phyloP scores from a whole-genome alignment of 768 basidiomycete species.

The Rhodosporidiobolus sp. region DNA sequence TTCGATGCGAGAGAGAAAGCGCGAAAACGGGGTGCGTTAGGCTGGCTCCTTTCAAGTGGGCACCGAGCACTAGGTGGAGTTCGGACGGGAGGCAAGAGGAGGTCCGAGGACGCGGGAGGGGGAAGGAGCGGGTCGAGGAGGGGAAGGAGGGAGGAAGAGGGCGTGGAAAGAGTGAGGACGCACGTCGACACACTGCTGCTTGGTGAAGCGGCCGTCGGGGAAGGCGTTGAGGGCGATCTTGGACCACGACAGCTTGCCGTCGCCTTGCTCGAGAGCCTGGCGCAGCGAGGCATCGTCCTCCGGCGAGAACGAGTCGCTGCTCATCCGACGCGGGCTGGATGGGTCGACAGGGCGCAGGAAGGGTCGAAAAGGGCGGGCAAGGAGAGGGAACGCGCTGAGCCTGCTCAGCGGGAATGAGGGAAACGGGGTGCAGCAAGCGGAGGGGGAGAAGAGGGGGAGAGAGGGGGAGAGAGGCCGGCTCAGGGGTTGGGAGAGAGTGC shows the following conservation, averaged over 20 bases:
- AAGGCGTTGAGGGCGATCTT: slow-evolving; percentile 33
- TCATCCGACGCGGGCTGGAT: no score
- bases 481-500: no score
- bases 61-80: no score
- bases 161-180: no score
- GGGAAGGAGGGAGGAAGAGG: background rate
- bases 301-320: no score
- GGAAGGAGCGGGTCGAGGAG: background rate
- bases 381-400: no score
- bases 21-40: background rate
- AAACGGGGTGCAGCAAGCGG: no score
- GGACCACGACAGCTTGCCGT: slow-evolving; percentile 28
- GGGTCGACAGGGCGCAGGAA: no score
- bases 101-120: background rate
- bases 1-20: background rate
- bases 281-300: slow-evolving; percentile 23
- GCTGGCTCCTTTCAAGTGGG: background rate
- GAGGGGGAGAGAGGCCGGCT: no score
- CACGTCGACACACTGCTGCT: slow-evolving; percentile 30
- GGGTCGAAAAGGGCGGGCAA: no score
- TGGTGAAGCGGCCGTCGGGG: slow-evolving; percentile 31
- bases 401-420: no score
- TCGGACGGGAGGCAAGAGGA: background rate
- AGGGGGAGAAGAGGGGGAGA: no score
- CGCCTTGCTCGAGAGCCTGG: slow-evolving; percentile 13